These are phyloP conservation scores for Nepenthes mirabilis DNA, from an alignment of 148 eudicot genomes.

Conservation along the genomic window DNA sequence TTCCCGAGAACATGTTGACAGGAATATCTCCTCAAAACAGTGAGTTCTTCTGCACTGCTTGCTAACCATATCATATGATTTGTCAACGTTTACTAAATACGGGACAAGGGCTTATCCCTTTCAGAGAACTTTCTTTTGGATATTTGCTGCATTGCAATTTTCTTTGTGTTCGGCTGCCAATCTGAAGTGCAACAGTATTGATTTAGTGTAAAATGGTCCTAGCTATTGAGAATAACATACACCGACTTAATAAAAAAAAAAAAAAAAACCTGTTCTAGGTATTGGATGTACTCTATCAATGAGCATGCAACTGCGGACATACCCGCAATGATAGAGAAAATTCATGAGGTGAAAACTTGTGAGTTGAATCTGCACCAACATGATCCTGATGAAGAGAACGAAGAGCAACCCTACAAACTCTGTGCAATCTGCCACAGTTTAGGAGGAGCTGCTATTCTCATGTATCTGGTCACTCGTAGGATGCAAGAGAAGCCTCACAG, in stretches of 20 bases:
- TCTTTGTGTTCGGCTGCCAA: not conserved
- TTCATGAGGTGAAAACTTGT: constrained; percentile 64
- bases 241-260: not conserved
- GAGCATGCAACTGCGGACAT: constrained; percentile 91
- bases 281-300: constrained; percentile 90
- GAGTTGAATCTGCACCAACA: constrained; percentile 45
- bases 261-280: constrained; percentile 29
- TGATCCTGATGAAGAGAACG: constrained; percentile 25
- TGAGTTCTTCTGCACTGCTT: constrained; percentile 25
- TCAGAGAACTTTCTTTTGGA: not conserved
- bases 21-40: constrained; percentile 67
- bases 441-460: constrained; percentile 85
- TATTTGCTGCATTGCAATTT: too few relatives aligned
- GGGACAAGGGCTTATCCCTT: not conserved
- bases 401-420: constrained; percentile 63
- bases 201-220: too few relatives aligned
- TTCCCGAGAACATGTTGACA: constrained; percentile 83
- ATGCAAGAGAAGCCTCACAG: constrained; percentile 62
- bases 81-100: not conserved
- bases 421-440: constrained; percentile 85
- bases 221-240: not conserved
- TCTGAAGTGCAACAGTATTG: too few relatives aligned
- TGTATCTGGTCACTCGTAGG: constrained; percentile 61
- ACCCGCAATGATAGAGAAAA: constrained; percentile 82
- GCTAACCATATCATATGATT: not conserved